phyloP scores from a whole-genome alignment of 2,329 filamentous ascomycete species.

The Beauveria sp. region DNA sequence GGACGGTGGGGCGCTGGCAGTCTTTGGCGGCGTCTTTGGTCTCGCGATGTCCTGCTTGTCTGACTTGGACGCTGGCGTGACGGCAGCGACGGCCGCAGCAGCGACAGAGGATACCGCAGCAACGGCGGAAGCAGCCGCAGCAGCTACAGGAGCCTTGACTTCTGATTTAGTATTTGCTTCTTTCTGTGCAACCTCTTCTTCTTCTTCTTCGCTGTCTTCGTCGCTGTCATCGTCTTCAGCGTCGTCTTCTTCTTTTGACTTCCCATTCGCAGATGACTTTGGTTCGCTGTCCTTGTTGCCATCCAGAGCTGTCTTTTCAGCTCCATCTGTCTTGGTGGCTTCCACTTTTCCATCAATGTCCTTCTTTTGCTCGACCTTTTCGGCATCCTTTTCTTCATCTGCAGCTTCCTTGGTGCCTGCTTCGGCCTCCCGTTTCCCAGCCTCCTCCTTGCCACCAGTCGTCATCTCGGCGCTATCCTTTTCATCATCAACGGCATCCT shows the following conservation, averaged over 20 bases:
- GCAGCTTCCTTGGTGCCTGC: conserved; percentile 16
- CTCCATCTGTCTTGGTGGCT: conserved; percentile 10
- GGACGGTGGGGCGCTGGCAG: neutral
- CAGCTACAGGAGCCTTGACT: neutral
- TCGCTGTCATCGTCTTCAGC: neutral
- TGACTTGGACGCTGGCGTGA: neutral
- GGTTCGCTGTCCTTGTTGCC: neutral
- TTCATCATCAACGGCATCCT: conserved; percentile 19
- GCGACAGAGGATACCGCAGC: conserved; percentile 1
- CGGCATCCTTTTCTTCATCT: conserved; percentile 24
- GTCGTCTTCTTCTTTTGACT: neutral
- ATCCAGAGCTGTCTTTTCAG: neutral
- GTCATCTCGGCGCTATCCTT: neutral
- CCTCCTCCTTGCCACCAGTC: conserved; percentile 8
- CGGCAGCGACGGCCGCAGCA: neutral
- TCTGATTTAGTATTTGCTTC: conserved; percentile 4
- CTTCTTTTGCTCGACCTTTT: conserved; percentile 13
- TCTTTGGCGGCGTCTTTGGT: neutral
- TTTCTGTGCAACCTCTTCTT: neutral
- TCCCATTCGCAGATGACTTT: neutral
- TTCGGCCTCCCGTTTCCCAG: conserved; percentile 9
- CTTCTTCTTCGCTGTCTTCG: neutral
- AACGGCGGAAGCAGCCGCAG: neutral
- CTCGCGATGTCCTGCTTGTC: neutral
- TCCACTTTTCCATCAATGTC: neutral